phyloP scores from a whole-genome alignment of 306 rosid species.

The Corylus avellana region DNA sequence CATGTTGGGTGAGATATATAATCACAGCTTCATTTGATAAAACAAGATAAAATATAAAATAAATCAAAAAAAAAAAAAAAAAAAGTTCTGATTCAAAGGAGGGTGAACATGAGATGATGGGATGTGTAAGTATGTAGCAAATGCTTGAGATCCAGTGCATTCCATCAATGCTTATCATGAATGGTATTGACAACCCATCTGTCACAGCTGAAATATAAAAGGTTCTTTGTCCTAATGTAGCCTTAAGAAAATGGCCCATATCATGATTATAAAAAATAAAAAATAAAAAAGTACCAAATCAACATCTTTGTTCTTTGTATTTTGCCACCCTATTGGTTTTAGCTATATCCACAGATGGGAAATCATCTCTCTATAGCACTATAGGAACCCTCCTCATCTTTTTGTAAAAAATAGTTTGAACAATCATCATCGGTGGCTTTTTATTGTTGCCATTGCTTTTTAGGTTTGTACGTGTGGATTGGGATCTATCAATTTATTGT shows the following conservation, averaged over 20 bases:
- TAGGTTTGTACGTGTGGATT: not conserved
- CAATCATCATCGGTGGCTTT: not conserved
- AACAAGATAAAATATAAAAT: too few relatives aligned
- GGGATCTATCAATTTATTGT: too few relatives aligned
- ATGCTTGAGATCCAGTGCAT: not conserved
- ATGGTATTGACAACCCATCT: not conserved
- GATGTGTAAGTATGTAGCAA: not conserved
- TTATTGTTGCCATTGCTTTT: not conserved
- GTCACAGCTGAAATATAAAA: not conserved
- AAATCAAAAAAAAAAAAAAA: too few relatives aligned
- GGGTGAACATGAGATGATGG: not conserved
- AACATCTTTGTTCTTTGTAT: not conserved
- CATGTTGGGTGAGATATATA: too few relatives aligned
- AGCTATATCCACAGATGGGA: not conserved
- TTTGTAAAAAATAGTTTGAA: not conserved
- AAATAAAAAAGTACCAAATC: not conserved
- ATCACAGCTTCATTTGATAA: too few relatives aligned
- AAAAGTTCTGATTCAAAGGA: not conserved
- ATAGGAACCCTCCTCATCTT: not conserved
- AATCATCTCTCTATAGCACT: not conserved
- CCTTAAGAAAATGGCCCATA: not conserved
- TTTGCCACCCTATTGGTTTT: not conserved
- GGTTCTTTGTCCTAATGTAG: not conserved
- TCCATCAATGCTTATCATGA: slow-evolving; percentile 3
- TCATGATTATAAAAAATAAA: not conserved